Evolutionary conservation across 768 basidiomycete genomes (phyloP).

Genomic region (Auricularia heimuer): DNA sequence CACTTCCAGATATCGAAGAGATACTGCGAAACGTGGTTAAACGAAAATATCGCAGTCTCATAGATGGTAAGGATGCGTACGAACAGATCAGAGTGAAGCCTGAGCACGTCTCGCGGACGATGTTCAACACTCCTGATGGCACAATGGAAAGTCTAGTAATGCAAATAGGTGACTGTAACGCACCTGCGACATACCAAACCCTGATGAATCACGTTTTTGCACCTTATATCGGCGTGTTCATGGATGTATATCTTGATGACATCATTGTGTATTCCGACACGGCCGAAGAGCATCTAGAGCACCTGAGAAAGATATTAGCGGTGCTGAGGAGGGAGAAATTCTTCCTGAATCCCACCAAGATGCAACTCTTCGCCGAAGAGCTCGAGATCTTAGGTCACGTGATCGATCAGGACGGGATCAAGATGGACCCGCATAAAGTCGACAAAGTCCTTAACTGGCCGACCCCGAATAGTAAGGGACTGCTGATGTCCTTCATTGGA

Average conservation of each 20-base stretch:
- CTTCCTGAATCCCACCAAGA: slow-evolving; percentile 4
- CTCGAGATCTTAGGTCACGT: slow-evolving; percentile 2
- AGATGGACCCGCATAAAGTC: slow-evolving; percentile 1
- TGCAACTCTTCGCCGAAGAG: not conserved
- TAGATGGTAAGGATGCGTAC: slow-evolving; percentile 25
- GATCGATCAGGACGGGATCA: not conserved
- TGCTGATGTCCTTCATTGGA: slow-evolving; percentile 1
- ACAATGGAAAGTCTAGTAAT: slow-evolving; percentile 34
- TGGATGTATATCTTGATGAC: slow-evolving; percentile 28
- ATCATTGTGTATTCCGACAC: slow-evolving; percentile 25
- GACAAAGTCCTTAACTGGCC: not conserved
- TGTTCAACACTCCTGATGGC: slow-evolving; percentile 31
- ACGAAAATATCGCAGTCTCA: not conserved
- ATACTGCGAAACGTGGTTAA: too few relatives aligned
- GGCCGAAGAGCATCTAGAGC: slow-evolving; percentile 13
- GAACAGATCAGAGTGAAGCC: slow-evolving; percentile 21
- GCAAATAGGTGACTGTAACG: slow-evolving; percentile 25
- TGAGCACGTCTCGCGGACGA: slow-evolving; percentile 14
- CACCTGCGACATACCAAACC: slow-evolving; percentile 31
- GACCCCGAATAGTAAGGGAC: not conserved
- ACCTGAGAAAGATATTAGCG: slow-evolving; percentile 6
- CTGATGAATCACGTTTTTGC: slow-evolving; percentile 34
- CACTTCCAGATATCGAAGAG: not conserved
- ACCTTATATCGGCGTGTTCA: slow-evolving; percentile 20
- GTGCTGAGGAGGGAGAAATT: slow-evolving; percentile 9